Base-by-base conservation (phyloP, 176 grass and related monocot species). In the Rhynchospora pubera region DNA sequence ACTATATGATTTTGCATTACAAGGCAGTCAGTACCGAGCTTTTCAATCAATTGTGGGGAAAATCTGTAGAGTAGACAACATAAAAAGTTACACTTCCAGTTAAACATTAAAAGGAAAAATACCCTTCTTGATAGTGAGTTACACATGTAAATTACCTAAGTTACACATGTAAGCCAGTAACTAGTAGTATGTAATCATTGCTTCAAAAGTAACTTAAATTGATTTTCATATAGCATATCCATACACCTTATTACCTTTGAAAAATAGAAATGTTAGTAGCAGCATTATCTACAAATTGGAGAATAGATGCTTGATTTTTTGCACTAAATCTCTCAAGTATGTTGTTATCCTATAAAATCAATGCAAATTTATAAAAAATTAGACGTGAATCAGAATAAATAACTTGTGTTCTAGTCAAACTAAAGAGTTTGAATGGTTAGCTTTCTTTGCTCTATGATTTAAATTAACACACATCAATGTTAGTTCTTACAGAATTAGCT, bases 1-100 rank as follows among this genome's bases (percentile, higher is more conserved):
- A 94, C 89, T 78, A 0, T 90, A 77, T 98, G 96, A 84, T 94
- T 94, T 94, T 98, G 90, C 90, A 98, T 94, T 61, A 90, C 89
- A 75, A 98, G 88, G 82, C 95, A 94, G 62, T 84, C 85, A 82
- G 84, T 98, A 82, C 92, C 93, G 32, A 93, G 81, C 89, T 94
- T 94, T 85, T 86, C 79, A 66, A 94, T 82, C 70, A 98, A 88
- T 18, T 91, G 82, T 78, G 47, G 26, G 65, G 90, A 85, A 74
- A 98, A 94, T 62, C 92, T 98, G 87, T 6, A 70, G 86, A 88
- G 79, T 59, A 85, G 42, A 88, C 63, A n/a, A 56, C 30, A 65
- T 10, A 19, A 43, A 16, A 75, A 19, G 9, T 80, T 32, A 51
- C 12, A 16, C 43, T 15, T 81, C 1, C 44, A 65, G 10, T 24